Evolutionary conservation across 2,329 filamentous ascomycete genomes (phyloP), one percentile per base, ranked within the genome.

Genomic region (Phaeosphaeriaceae sp.): DNA sequence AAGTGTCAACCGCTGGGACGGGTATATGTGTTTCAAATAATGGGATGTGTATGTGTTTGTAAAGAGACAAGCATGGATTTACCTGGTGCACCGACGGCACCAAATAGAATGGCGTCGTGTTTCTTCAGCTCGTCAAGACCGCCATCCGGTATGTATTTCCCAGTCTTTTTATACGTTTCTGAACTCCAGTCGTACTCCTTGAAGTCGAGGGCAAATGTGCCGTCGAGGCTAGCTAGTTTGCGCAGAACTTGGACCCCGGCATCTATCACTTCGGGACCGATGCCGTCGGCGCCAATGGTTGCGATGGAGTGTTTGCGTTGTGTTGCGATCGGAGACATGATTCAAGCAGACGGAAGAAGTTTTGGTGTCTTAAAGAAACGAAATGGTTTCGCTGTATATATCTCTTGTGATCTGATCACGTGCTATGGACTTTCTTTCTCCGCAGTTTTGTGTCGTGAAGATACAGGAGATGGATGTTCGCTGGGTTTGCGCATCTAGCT

Each of bases 61-160:
- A n/a, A n/a, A n/a, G n/a, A n/a, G n/a, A n/a, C n/a, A n/a, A n/a
- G n/a, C n/a, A n/a, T n/a, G n/a, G 33, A 64, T 71, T 20, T 77
- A 82, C 82, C 80, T 21, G 86, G 87, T 47, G 85, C 86, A 13
- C 88, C 88, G 5, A 90, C 88, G 7, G 88, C 87, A 15, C 88
- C 88, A 60, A 91, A 90, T 46, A 89, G 83, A 54, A 90, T 88
- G 1, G 88, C 88, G 68, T 91, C 85, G 63, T 88, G 87, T 53
- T 80, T 81, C 62, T 80, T 81, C 21, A 91, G 77, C 7, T 80
- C 79, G 9, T 87, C 83, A 1, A 88, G 78, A 1, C 85, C 87
- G 31, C 83, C 86, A 21, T 86, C 83, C 0, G 87, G 86, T 9
- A 89, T 88, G 68, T 89, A 91, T 63, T 85, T 83, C 1, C 89